Percentiles rank a stretch among this genome's conserved stretches.
phyloP scores from a whole-genome alignment of 176 grass and related monocot genomes.

The Eragrostis curvula region DNA sequence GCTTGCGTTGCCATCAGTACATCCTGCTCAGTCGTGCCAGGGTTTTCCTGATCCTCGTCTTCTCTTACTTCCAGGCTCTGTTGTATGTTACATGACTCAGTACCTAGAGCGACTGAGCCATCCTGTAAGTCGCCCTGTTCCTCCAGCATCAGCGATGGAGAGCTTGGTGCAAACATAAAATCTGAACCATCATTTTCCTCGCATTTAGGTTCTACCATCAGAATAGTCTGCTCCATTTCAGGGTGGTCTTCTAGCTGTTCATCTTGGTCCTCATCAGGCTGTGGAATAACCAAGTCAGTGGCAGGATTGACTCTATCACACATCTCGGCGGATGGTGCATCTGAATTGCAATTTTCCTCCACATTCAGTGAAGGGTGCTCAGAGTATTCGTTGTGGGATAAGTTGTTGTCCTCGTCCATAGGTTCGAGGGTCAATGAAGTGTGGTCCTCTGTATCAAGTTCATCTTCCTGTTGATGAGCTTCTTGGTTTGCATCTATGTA shows the following conservation, averaged over 20 bases:
- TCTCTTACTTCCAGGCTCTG: slow-evolving; percentile 30
- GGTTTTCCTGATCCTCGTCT: slow-evolving; percentile 25
- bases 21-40: neutral
- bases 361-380: slow-evolving; percentile 26
- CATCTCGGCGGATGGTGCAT: slow-evolving; percentile 18
- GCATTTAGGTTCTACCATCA: slow-evolving; percentile 35
- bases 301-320: slow-evolving; percentile 24
- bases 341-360: slow-evolving; percentile 31
- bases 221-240: slow-evolving; percentile 30
- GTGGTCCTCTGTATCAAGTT: slow-evolving; percentile 36
- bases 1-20: neutral
- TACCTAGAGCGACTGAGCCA: neutral
- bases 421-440: slow-evolving; percentile 26
- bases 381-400: slow-evolving; percentile 16
- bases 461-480: slow-evolving; percentile 41
- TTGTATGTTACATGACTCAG: slow-evolving; percentile 1
- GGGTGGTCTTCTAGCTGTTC: slow-evolving; percentile 31
- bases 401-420: slow-evolving; percentile 33
- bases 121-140: neutral
- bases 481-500: slow-evolving; percentile 43
- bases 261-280: slow-evolving; percentile 35
- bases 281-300: slow-evolving; percentile 21
- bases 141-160: slow-evolving; percentile 17
- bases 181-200: slow-evolving; percentile 24
- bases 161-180: neutral